A percentile compares a stretch with the other conserved stretches of the same genome.
Evolutionary conservation across 805 yeast species (phyloP).

Genomic region (Lipomyces mesembrius): DNA sequence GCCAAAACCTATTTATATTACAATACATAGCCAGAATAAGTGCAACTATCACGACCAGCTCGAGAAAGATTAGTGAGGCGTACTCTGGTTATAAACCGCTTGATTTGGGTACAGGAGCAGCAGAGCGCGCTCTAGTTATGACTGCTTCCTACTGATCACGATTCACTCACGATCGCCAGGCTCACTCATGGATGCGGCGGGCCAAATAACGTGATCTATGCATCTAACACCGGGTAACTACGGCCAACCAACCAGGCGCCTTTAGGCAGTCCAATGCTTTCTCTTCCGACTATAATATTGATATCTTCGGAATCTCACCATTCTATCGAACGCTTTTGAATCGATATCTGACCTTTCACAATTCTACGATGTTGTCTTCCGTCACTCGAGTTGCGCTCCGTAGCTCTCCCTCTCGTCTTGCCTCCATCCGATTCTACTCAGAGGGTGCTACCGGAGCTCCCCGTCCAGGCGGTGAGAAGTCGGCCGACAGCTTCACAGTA

Average conservation of each 20-base stretch:
- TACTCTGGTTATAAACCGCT: too few species aligned
- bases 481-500: conserved; percentile 57
- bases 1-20: neutral
- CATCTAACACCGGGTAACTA: conserved; percentile 17
- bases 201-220: neutral
- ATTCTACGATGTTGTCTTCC: conserved; percentile 27
- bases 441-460: conserved; percentile 69
- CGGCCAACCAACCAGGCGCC: conserved; percentile 15
- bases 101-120: too few species aligned
- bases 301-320: neutral
- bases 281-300: neutral
- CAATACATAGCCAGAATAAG: neutral
- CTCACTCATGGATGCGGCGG: neutral
- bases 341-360: conserved; percentile 3
- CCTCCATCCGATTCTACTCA: conserved; percentile 49
- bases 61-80: neutral
- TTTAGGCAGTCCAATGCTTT: neutral
- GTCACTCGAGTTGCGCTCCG: conserved; percentile 33
- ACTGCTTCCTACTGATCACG: neutral
- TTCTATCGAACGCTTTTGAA: neutral
- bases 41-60: neutral
- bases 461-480: conserved; percentile 58
- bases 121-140: neutral
- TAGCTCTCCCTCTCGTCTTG: conserved; percentile 30
- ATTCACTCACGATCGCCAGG: neutral